Evolutionary conservation across 192 early-diverging fungal species (phyloP).

Genomic region (Funneliformis geosporum): DNA sequence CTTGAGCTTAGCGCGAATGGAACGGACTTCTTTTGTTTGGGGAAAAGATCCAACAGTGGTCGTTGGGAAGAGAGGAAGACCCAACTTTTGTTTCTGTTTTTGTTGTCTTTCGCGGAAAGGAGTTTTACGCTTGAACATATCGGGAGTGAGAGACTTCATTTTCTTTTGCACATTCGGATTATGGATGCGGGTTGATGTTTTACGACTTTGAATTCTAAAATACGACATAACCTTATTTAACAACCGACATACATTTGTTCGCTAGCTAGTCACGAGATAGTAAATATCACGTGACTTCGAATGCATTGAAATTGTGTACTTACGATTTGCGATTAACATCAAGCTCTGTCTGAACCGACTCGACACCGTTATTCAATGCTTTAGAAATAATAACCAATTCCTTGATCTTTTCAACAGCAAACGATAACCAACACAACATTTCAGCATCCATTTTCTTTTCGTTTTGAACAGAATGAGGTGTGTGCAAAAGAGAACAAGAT

Average conservation of each 20-base stretch:
- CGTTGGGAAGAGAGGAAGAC: constrained; percentile 91
- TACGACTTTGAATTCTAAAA: constrained; percentile 58
- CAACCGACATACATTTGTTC: neutral
- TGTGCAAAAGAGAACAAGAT: constrained; percentile 91
- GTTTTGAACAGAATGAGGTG: constrained; percentile 82
- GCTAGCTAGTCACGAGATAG: no score
- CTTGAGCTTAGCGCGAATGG: constrained; percentile 87
- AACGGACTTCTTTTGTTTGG: constrained; percentile 95
- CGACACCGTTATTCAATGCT: constrained; percentile 56
- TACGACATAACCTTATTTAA: neutral
- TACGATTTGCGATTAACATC: constrained; percentile 67
- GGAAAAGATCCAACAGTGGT: constrained; percentile 99
- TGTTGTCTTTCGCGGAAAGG: constrained; percentile 71
- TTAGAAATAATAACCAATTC: constrained; percentile 76
- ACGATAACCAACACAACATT: constrained; percentile 90
- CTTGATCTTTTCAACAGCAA: constrained; percentile 89
- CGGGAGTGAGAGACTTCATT: constrained; percentile 63
- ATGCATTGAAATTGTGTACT: neutral
- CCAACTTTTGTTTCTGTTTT: constrained; percentile 73
- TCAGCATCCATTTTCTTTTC: constrained; percentile 79
- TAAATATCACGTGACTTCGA: neutral
- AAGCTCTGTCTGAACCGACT: constrained; percentile 66
- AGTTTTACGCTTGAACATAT: constrained; percentile 74
- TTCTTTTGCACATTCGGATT: constrained; percentile 80
- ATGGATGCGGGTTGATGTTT: constrained; percentile 78